Evolutionary conservation across 192 early-diverging fungal species (phyloP).

Genomic region (Funneliformis geosporum): DNA sequence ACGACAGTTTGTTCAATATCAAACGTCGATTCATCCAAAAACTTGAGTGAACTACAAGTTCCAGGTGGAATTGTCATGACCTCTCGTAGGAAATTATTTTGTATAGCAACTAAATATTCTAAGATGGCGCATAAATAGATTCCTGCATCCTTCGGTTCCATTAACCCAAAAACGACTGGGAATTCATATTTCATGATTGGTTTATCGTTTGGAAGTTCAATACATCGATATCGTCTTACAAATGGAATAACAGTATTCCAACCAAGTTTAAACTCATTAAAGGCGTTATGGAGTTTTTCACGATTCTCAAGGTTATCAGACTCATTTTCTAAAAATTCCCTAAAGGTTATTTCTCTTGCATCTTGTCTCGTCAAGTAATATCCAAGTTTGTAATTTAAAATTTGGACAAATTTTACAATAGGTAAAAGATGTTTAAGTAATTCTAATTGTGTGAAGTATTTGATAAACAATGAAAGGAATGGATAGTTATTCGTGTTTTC

Average conservation of each 20-base stretch:
- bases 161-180: slow-evolving; percentile 11
- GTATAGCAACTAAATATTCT: slow-evolving; percentile 19
- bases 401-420: slow-evolving; percentile 30
- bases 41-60: slow-evolving; percentile 11
- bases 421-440: slow-evolving; percentile 22
- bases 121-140: slow-evolving; percentile 24
- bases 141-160: background rate
- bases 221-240: slow-evolving; percentile 31
- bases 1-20: background rate
- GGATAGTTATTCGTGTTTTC: background rate
- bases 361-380: slow-evolving; percentile 19
- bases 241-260: slow-evolving; percentile 22
- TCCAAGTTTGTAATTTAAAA: slow-evolving; percentile 15
- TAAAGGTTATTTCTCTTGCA: background rate
- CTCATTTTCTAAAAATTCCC: slow-evolving; percentile 4
- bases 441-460: slow-evolving; percentile 8
- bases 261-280: slow-evolving; percentile 24
- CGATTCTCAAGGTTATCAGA: background rate
- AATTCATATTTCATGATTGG: background rate
- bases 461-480: slow-evolving; percentile 25
- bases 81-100: slow-evolving; percentile 30
- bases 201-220: slow-evolving; percentile 11
- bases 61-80: slow-evolving; percentile 7
- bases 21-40: background rate
- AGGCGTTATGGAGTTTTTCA: background rate